Base-by-base conservation (phyloP, 345 rosid species). In the Salix dunnii region DNA sequence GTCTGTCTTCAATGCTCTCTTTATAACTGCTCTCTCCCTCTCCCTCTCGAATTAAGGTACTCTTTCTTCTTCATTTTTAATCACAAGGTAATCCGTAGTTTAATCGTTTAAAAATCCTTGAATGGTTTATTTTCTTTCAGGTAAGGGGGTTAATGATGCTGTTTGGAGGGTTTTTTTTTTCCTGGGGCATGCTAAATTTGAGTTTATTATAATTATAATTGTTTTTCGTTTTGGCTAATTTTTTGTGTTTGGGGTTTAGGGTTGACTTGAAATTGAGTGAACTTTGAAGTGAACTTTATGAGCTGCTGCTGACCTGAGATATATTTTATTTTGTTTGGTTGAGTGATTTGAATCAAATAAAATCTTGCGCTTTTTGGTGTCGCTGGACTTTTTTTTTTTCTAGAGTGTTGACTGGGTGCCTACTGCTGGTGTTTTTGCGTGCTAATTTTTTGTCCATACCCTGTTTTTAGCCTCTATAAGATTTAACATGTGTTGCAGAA, bases 231-330 rank as follows among this genome's bases (percentile, higher is more conserved):
- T 30, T 13, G 6, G n/a, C 17, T 36, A 6, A 30, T 38, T 31
- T 58, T 14, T 67, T 25, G n/a, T 62, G 27, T 72, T 46, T 42
- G 49, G 51, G 14, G 30, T 25, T 69, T 25, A 43, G 23, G 78
- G 79, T 71, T 83, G 71, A 74, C 77, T 61, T 67, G 71, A 31
- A 46, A 40, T 21, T 36, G 38, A 35, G 46, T 68, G 49, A 68
- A 67, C 74, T 62, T 62, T 6, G 25, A 33, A 35, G 43, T 76
- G 51, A 68, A 67, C 71, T 51, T 72, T 8, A 21, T 75, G 42
- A 73, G 74, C 71, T 79, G 68, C 58, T 9, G 43, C 43, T 42
- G 20, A 35, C 46, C 65, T 61, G 71, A 20, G 13, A 0, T 76
- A 4, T 25, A 38, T 75, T 63, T 77, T 13, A n/a, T 16, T 71